Evolutionary conservation across 2,329 filamentous ascomycete genomes (phyloP), one percentile per base, ranked within the genome.

Genomic region (Cladosporium sp.): DNA sequence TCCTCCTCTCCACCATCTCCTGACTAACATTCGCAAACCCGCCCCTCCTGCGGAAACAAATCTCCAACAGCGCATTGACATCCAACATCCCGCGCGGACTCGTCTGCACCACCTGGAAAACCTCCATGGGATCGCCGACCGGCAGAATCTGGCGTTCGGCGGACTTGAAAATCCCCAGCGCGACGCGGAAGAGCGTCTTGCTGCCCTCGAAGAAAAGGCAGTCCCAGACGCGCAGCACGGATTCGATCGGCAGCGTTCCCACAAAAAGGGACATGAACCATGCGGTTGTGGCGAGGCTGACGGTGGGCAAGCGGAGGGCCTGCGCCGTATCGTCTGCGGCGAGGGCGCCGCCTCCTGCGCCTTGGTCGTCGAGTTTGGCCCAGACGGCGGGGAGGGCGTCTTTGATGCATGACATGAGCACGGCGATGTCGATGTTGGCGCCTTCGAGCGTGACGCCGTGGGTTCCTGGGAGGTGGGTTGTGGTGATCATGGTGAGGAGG

Each of bases 251-350:
- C 15, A 97, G 74, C 0, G 89, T 95, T 47, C 91, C 90, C 54
- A 96, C 93, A 68, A 93, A 96, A 61, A 93, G 88, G 43, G 88
- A 95, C 92, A 97, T 96, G 69, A 97, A 95, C 92, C 92, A 97
- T 3, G 91, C 88, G 8, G 91, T 96, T 69, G 93, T 89, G 59
- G 90, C 95, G 4, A 97, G 79, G 0, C 89, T 93, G 58, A 97
- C 92, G 11, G 92, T 91, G 0, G 92, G 92, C 9, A 96, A 78
- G 4, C 86, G 80, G 7, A 65, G 68, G 56, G 52, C 72, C 62
- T 30, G 66, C 70, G 44, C 71, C 50, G 17, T 66, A 62, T 70
- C 60, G 57, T 73, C 62, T 58, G 75, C 69, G 62, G 67, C 51
- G 64, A 62, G 61, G 36, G 65, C 53, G 60, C 66, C 56, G 59